A percentile compares a stretch with the other conserved stretches of the same genome.
Evolutionary conservation across 495 filamentous ascomycete genomes (phyloP).

Genomic region (Penicillium daleae): DNA sequence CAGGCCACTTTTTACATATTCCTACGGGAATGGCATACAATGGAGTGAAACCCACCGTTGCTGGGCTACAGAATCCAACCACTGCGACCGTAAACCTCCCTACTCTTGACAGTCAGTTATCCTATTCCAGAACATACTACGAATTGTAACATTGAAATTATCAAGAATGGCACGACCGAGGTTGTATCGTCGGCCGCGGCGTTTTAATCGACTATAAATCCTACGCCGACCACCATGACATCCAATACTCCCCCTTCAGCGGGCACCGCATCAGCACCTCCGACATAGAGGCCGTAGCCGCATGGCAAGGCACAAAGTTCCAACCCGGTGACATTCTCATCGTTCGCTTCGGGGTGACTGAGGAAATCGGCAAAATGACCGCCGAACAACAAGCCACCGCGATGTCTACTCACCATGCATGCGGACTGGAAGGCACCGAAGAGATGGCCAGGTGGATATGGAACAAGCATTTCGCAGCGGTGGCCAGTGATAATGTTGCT

Average conservation of each 20-base stretch:
- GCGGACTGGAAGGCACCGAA: slow-evolving; percentile 30
- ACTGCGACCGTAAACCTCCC: neutral
- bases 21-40: slow-evolving; percentile 58
- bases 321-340: slow-evolving; percentile 48
- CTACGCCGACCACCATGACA: slow-evolving; percentile 40
- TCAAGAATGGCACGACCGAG: slow-evolving; percentile 40
- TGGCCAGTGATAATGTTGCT: slow-evolving; percentile 37
- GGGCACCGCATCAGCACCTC: slow-evolving; percentile 34
- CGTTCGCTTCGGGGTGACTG: slow-evolving; percentile 50
- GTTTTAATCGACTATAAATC: slow-evolving; percentile 50
- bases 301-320: slow-evolving; percentile 37
- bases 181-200: slow-evolving; percentile 50
- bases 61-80: slow-evolving; percentile 12
- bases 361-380: slow-evolving; percentile 33
- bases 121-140: slow-evolving; percentile 11
- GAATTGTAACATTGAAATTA: slow-evolving; percentile 7
- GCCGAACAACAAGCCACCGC: slow-evolving; percentile 34
- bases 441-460: slow-evolving; percentile 40
- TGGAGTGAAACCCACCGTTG: slow-evolving; percentile 32
- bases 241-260: slow-evolving; percentile 40
- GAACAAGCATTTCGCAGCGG: slow-evolving; percentile 37
- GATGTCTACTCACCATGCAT: slow-evolving; percentile 9
- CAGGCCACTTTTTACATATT: slow-evolving; percentile 44
- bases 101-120: slow-evolving; percentile 31
- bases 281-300: slow-evolving; percentile 38